Percentiles rank a stretch among this genome's conserved stretches.
Conservation (phyloP, 805 yeast genomes). For the Ogataea nakhonphanomensis region DNA sequence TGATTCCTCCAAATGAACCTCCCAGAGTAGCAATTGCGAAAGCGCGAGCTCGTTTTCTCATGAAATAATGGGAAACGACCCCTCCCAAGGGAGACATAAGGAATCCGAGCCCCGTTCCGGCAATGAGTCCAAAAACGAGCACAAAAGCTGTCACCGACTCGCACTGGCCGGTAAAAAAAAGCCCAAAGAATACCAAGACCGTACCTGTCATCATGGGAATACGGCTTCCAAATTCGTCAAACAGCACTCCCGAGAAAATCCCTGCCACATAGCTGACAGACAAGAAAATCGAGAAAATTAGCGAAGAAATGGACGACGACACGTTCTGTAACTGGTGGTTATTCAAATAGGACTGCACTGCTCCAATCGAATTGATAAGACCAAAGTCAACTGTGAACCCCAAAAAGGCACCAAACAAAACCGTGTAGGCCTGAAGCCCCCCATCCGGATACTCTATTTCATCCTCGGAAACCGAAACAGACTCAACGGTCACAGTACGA, state of each 20-base stretch:
- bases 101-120: constrained; percentile 42
- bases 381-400: constrained; percentile 58
- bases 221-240: constrained; percentile 51
- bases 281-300: constrained; percentile 62
- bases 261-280: constrained; percentile 47
- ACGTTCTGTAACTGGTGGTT: constrained; percentile 48
- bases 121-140: constrained; percentile 37
- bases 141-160: constrained; percentile 38
- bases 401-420: constrained; percentile 54
- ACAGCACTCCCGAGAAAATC: constrained; percentile 53
- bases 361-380: constrained; percentile 55
- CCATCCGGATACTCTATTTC: constrained; percentile 51
- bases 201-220: constrained; percentile 41
- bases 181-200: constrained; percentile 41
- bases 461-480: constrained; percentile 14
- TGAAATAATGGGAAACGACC: constrained; percentile 45
- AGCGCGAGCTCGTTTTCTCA: constrained; percentile 39
- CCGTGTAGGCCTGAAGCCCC: constrained; percentile 52
- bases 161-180: constrained; percentile 50
- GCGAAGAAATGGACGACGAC: constrained; percentile 48
- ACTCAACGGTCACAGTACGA: constrained; percentile 2
- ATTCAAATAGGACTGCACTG: constrained; percentile 57
- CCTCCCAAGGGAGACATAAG: constrained; percentile 45
- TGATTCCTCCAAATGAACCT: constrained; percentile 63
- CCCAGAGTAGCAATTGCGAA: constrained; percentile 40